phyloP scores from a whole-genome alignment of 169 alveolate genomes.

The Plasmodium reichenowi region DNA sequence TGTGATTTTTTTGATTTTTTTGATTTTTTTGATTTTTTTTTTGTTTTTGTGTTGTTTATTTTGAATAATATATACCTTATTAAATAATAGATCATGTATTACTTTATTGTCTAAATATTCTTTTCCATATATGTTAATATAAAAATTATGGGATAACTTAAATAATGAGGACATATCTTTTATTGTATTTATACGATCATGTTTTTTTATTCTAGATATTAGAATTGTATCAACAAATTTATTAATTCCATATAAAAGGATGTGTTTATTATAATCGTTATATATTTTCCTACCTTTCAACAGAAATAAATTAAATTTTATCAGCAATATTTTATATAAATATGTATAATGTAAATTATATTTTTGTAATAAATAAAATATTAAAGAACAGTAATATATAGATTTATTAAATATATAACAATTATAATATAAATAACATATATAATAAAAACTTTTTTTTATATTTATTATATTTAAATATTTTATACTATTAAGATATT shows the following conservation, averaged over 20 bases:
- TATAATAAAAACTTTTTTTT: constrained; percentile 52
- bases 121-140: constrained; percentile 19
- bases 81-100: neutral
- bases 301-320: constrained; percentile 62
- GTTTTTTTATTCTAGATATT: constrained; percentile 33
- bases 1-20: neutral
- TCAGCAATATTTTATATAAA: constrained; percentile 40
- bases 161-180: neutral
- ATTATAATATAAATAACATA: constrained; percentile 52
- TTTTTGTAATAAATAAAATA: constrained; percentile 70
- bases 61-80: constrained; percentile 10
- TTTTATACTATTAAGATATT: constrained; percentile 62
- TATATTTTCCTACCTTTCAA: constrained; percentile 8
- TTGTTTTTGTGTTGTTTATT: neutral
- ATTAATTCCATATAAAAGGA: constrained; percentile 23
- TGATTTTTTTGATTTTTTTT: neutral
- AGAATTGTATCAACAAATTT: constrained; percentile 49
- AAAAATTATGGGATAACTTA: constrained; percentile 13
- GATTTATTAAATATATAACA: constrained; percentile 55
- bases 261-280: constrained; percentile 25
- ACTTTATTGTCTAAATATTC: constrained; percentile 28
- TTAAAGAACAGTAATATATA: constrained; percentile 46
- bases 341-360: constrained; percentile 73
- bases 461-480: constrained; percentile 66
- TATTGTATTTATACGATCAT: constrained; percentile 1